Evolutionary conservation across 1,284 basidiomycete genomes (phyloP).

Genomic region (Sutorius eximius): DNA sequence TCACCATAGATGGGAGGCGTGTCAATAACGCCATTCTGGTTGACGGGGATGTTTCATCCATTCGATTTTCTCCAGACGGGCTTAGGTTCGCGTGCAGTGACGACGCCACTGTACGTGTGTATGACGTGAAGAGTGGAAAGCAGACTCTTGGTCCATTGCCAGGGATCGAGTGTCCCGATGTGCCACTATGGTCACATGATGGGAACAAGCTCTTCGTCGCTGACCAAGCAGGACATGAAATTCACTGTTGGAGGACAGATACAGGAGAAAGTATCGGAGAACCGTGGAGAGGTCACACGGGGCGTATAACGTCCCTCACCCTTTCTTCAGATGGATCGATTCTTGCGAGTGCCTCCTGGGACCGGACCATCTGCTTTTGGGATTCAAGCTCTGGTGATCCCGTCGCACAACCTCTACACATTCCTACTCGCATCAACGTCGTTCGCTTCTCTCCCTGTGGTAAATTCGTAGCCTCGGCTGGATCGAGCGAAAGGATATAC

Average conservation of each 20-base stretch:
- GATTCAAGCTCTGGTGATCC: background rate
- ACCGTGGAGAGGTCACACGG: constrained; percentile 5
- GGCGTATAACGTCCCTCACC: background rate
- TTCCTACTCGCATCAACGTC: fast-evolving
- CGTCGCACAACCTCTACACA: background rate
- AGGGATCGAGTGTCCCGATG: too few species aligned
- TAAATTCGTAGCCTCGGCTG: constrained; percentile 4
- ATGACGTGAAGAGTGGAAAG: background rate
- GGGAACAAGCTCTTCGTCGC: background rate
- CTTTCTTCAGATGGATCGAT: background rate
- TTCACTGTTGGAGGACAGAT: background rate
- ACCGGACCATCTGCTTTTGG: constrained; percentile 14
- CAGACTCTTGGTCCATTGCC: background rate
- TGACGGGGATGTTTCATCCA: too few species aligned
- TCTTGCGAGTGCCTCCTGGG: background rate
- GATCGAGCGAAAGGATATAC: background rate
- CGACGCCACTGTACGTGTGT: background rate
- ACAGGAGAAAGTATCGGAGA: background rate
- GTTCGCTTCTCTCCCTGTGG: constrained; percentile 1
- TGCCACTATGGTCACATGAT: too few species aligned
- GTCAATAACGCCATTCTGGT: too few species aligned
- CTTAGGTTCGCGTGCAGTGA: background rate
- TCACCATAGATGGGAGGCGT: too few species aligned
- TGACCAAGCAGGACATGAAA: too few species aligned
- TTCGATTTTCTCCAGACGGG: too few species aligned